A percentile compares a stretch with the other conserved stretches of the same genome.
Conservation (phyloP, 2,329 filamentous ascomycete genomes). For the Penicillium sp. region DNA sequence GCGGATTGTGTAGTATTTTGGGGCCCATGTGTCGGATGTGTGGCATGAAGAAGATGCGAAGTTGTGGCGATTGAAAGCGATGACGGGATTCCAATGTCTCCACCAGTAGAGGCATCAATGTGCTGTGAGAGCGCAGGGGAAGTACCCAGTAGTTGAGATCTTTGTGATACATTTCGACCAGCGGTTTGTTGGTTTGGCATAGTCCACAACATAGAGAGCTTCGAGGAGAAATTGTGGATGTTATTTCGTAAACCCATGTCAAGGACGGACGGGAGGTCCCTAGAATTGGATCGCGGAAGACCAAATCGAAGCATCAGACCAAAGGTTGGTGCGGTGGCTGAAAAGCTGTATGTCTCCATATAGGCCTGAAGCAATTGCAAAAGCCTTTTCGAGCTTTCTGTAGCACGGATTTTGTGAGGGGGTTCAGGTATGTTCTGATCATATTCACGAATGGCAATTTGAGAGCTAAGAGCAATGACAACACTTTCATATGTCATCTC, state of each 20-base stretch:
- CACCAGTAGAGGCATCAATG: conserved; percentile 1
- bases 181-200: conserved; percentile 13
- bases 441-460: conserved; percentile 27
- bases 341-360: conserved; percentile 44
- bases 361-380: conserved; percentile 39
- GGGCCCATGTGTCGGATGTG: conserved; percentile 1
- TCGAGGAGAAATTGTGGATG: conserved; percentile 30
- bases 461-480: conserved; percentile 25
- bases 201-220: conserved; percentile 33
- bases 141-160: conserved; percentile 1
- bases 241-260: conserved; percentile 30
- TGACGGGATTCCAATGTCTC: conserved; percentile 10
- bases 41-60: conserved; percentile 10
- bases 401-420: conserved; percentile 30
- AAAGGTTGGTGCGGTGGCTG: conserved; percentile 43
- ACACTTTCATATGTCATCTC: conserved; percentile 38
- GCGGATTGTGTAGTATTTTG: conserved; percentile 6
- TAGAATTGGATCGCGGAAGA: conserved; percentile 22
- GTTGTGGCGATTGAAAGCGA: conserved; percentile 6
- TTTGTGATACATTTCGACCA: not conserved
- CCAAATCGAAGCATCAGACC: conserved; percentile 42
- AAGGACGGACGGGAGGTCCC: conserved; percentile 19
- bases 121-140: conserved; percentile 14
- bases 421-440: conserved; percentile 23
- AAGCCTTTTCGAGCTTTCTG: conserved; percentile 37